Evolutionary conservation across 176 grass and related monocot genomes (phyloP).

Genomic region (Rhynchospora breviuscula): DNA sequence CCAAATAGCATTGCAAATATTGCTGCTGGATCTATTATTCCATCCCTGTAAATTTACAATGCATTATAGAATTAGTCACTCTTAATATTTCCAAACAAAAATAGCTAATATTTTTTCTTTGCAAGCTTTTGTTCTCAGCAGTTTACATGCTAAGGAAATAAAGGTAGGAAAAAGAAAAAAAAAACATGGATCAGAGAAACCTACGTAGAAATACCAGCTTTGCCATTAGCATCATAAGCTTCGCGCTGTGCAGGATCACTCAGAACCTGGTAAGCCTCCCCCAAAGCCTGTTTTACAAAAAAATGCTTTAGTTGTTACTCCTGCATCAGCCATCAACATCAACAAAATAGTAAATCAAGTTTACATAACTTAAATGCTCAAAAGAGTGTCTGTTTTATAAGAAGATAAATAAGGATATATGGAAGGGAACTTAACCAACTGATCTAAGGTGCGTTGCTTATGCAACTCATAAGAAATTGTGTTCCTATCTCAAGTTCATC

Average conservation of each 20-base stretch:
- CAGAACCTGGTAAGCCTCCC: constrained; percentile 94
- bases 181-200: constrained; percentile 1
- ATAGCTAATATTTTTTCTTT: background rate
- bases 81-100: constrained; percentile 4
- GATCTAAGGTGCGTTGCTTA: background rate
- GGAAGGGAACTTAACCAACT: background rate
- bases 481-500: background rate
- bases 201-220: constrained; percentile 96
- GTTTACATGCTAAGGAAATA: background rate
- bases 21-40: constrained; percentile 93
- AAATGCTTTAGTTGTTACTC: constrained; percentile 10
- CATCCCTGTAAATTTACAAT: constrained; percentile 50
- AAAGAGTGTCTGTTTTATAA: background rate
- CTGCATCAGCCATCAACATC: background rate
- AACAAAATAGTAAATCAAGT: background rate
- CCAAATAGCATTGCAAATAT: constrained; percentile 98
- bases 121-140: background rate
- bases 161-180: constrained; percentile 5
- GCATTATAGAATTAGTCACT: constrained; percentile 20
- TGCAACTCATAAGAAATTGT: background rate
- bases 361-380: background rate
- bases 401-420: background rate
- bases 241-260: constrained; percentile 78
- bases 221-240: constrained; percentile 71
- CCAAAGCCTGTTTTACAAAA: constrained; percentile 61